These are phyloP conservation scores for Morella rubra DNA, from an alignment of 306 rosid species.

Conservation along the genomic window DNA sequence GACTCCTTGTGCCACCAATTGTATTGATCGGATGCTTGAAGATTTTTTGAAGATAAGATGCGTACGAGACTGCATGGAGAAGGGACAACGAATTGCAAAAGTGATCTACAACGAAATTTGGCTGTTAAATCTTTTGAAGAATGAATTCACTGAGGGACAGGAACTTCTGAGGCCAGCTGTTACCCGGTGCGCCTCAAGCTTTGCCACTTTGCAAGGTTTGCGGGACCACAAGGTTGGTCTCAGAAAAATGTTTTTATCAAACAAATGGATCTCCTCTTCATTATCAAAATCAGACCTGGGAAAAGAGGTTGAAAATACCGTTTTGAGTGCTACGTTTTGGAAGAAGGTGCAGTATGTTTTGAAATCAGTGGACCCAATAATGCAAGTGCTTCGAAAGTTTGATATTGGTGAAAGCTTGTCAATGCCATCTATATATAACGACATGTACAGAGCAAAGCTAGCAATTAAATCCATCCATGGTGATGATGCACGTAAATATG, in stretches of 20 bases:
- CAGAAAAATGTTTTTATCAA: conserved; percentile 74
- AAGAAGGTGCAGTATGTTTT: conserved; percentile 70
- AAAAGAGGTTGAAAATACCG: conserved; percentile 78
- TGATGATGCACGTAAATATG: conserved; percentile 75
- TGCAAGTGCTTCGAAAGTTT: conserved; percentile 78
- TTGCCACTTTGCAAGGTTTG: conserved; percentile 74
- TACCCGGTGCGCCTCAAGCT: conserved; percentile 69
- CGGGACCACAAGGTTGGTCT: conserved; percentile 74
- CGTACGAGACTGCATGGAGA: conserved; percentile 87
- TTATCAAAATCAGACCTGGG: conserved; percentile 66
- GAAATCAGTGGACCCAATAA: conserved; percentile 75
- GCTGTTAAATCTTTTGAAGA: conserved; percentile 85
- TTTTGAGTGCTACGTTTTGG: conserved; percentile 72
- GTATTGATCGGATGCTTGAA: conserved; percentile 79
- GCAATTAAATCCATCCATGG: conserved; percentile 67
- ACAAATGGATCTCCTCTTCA: conserved; percentile 77
- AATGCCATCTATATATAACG: conserved; percentile 71
- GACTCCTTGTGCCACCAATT: conserved; percentile 84
- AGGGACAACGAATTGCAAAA: conserved; percentile 72
- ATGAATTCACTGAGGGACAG: conserved; percentile 68
- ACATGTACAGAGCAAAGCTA: conserved; percentile 79
- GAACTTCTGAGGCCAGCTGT: conserved; percentile 73
- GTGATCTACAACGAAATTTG: conserved; percentile 78
- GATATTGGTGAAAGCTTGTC: conserved; percentile 65
- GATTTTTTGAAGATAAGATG: conserved; percentile 74